Percentiles rank a stretch among this genome's conserved stretches.
phyloP scores from a whole-genome alignment of 2,329 filamentous ascomycete genomes.

The Tolypocladium capitatum region DNA sequence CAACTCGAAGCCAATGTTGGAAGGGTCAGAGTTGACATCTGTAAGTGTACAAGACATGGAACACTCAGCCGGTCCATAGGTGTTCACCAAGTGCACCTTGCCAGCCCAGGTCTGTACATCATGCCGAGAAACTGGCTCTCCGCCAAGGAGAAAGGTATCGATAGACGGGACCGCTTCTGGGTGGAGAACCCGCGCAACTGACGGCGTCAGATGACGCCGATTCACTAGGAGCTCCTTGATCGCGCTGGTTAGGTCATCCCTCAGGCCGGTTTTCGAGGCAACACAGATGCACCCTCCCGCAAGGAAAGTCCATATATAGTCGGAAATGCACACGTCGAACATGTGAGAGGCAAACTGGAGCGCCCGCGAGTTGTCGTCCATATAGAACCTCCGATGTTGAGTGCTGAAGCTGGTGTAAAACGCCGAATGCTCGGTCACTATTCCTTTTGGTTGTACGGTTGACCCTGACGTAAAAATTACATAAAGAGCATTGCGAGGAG shows the following conservation, averaged over 20 bases:
- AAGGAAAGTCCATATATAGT: conserved; percentile 3
- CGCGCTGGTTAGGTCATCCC: background rate
- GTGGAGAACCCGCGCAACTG: background rate
- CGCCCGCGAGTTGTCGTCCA: background rate
- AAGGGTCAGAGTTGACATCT: background rate
- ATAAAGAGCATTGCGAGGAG: background rate
- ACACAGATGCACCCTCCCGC: conserved; percentile 2
- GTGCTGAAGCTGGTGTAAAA: background rate
- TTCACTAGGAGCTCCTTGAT: background rate
- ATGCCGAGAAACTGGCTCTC: background rate
- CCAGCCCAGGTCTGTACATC: conserved; percentile 1
- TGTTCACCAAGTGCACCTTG: conserved; percentile 1
- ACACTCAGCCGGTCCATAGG: conserved; percentile 5
- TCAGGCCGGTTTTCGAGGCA: background rate
- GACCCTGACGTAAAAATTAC: conserved; percentile 2
- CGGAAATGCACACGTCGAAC: conserved; percentile 1
- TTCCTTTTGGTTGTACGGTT: conserved; percentile 1
- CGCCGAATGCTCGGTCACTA: background rate
- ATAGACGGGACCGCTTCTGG: background rate
- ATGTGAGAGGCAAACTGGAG: conserved; percentile 3
- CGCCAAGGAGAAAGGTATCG: conserved; percentile 1
- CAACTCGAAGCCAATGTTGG: conserved; percentile 1
- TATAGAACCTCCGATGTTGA: background rate
- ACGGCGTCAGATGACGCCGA: background rate
- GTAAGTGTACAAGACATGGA: conserved; percentile 1